Evolutionary conservation across 2,329 filamentous ascomycete species (phyloP).

Genomic region (Neoascochyta sp.): DNA sequence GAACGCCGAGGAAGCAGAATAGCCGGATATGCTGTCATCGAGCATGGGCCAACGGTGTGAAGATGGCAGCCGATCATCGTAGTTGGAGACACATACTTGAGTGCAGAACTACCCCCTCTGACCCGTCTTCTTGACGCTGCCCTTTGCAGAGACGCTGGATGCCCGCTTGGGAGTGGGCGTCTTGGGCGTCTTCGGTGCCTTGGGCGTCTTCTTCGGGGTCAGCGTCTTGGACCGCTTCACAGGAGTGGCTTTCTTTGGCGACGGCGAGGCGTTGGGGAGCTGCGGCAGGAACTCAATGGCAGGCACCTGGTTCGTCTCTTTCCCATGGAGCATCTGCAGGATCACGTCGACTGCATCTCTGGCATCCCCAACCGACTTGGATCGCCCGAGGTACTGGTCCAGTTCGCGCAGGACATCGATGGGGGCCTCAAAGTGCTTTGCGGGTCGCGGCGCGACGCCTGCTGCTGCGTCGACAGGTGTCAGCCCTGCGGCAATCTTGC

Average conservation of each 20-base stretch:
- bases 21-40: neutral
- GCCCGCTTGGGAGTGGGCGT: constrained; percentile 12
- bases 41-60: neutral
- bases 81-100: no score
- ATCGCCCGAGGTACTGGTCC: constrained; percentile 16
- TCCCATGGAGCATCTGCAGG: constrained; percentile 25
- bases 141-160: constrained; percentile 17
- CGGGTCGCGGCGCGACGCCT: constrained; percentile 6
- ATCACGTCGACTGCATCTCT: constrained; percentile 23
- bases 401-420: constrained; percentile 34
- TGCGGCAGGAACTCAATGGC: constrained; percentile 32
- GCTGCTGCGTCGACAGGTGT: constrained; percentile 8
- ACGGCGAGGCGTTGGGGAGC: constrained; percentile 13
- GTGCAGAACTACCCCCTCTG: constrained; percentile 8
- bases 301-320: constrained; percentile 25
- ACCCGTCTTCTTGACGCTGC: constrained; percentile 22
- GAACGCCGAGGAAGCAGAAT: neutral
- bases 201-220: constrained; percentile 7
- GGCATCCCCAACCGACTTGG: constrained; percentile 19
- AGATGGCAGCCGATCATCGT: no score
- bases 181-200: constrained; percentile 7
- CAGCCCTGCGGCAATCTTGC: constrained; percentile 18
- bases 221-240: no score
- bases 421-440: constrained; percentile 32
- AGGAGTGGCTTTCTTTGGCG: constrained; percentile 11